A percentile compares a stretch with the other conserved stretches of the same genome.
Evolutionary conservation across 2,329 filamentous ascomycete genomes (phyloP).

Genomic region (Dichotomopilus funicola): DNA sequence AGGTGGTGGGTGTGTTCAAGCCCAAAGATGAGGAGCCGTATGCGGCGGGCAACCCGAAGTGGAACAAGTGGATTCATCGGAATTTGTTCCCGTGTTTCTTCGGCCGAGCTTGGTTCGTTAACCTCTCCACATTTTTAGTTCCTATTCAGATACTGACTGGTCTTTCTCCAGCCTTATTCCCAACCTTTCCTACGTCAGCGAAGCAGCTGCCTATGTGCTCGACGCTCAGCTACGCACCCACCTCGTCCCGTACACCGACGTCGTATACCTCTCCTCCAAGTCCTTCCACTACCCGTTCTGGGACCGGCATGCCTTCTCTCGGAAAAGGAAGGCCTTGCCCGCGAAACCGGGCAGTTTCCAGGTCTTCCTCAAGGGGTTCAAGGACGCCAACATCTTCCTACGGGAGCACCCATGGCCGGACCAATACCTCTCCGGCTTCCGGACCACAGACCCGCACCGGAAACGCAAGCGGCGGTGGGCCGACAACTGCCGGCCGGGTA

Average conservation of each 20-base stretch:
- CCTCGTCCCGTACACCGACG: conserved; percentile 92
- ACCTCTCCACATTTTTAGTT: not conserved
- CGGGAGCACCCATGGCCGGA: conserved; percentile 97
- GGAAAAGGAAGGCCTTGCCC: conserved; percentile 79
- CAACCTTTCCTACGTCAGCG: conserved; percentile 94
- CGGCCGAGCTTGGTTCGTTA: conserved; percentile 69
- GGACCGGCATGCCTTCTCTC: conserved; percentile 82
- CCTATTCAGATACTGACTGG: conserved; percentile 10
- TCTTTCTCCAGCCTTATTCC: conserved; percentile 64
- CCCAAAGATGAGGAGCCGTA: conserved; percentile 99
- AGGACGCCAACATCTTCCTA: conserved; percentile 92
- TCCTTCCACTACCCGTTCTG: conserved; percentile 98
- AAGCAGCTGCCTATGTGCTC: conserved; percentile 92
- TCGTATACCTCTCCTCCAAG: conserved; percentile 89
- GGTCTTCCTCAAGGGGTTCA: conserved; percentile 93
- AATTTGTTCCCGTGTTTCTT: conserved; percentile 98
- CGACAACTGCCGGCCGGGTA: conserved; percentile 68
- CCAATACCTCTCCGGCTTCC: conserved; percentile 66
- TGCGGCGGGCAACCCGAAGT: conserved; percentile 93
- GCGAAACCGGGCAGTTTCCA: conserved; percentile 94
- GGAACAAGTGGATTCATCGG: conserved; percentile 99
- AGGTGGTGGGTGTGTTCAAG: conserved; percentile 96
- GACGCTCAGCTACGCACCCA: conserved; percentile 85
- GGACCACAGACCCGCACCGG: conserved; percentile 58
- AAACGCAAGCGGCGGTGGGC: conserved; percentile 70